Conservation (phyloP, 768 basidiomycete genomes). For the Nevesoporus exiguus region DNA sequence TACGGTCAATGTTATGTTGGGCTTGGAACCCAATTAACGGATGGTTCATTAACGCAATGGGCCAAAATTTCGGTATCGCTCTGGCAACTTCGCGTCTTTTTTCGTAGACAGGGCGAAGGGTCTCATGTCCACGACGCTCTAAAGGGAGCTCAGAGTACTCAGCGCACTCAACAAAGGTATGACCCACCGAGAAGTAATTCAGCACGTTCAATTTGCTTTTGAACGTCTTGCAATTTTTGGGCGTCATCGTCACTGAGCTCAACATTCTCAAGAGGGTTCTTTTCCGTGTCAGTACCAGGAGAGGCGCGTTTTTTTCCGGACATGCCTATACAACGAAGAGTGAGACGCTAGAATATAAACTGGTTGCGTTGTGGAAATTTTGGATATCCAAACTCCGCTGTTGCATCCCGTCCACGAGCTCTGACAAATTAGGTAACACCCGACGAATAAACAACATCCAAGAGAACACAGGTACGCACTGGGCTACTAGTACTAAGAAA, state of each 20-base stretch:
- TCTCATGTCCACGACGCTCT: conserved; percentile 65
- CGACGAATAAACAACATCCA: background rate
- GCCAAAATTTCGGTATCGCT: conserved; percentile 77
- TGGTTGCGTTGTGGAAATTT: conserved; percentile 15
- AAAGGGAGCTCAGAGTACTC: conserved; percentile 7
- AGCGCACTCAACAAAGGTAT: background rate
- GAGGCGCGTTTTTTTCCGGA: conserved; percentile 69
- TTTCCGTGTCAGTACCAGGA: conserved; percentile 75
- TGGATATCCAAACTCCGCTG: conserved; percentile 32
- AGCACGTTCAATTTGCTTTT: conserved; percentile 66
- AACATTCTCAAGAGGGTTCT: conserved; percentile 61
- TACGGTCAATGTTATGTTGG: conserved; percentile 73
- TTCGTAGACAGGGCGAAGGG: conserved; percentile 60
- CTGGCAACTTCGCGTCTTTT: conserved; percentile 66
- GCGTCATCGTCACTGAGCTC: conserved; percentile 73
- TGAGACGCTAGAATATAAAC: conserved; percentile 5
- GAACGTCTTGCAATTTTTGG: conserved; percentile 58
- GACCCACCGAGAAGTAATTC: conserved; percentile 71
- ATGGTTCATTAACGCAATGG: conserved; percentile 80
- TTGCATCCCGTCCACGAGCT: conserved; percentile 7
- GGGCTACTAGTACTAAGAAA: background rate
- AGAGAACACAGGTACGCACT: background rate
- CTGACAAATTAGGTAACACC: conserved; percentile 12
- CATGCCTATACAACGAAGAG: conserved; percentile 22
- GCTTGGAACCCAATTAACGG: conserved; percentile 56